Evolutionary conservation across 768 basidiomycete genomes (phyloP).

Genomic region (Rhizopogon roseolus): DNA sequence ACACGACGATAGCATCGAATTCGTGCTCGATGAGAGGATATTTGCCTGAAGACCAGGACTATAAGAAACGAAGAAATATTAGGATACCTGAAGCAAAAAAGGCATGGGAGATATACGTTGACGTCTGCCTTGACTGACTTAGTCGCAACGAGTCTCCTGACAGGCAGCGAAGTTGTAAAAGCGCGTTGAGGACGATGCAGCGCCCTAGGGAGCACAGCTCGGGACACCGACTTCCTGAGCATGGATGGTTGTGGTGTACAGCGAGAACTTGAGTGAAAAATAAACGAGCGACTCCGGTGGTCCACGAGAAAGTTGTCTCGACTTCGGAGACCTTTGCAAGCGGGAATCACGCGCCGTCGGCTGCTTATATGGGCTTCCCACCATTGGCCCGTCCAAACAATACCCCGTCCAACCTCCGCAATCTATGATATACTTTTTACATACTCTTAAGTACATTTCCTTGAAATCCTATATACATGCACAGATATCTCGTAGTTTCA

Average conservation of each 20-base stretch:
- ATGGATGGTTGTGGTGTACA: conserved; percentile 35
- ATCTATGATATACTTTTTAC: not conserved
- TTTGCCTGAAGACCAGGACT: conserved; percentile 81
- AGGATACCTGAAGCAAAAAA: conserved; percentile 1
- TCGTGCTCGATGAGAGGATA: conserved; percentile 98
- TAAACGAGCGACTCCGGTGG: conserved; percentile 5
- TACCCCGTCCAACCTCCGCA: conserved; percentile 6
- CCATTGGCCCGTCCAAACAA: conserved; percentile 2
- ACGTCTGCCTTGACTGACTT: conserved; percentile 79
- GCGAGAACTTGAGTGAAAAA: not conserved
- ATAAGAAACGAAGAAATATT: conserved; percentile 10
- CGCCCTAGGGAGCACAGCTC: conserved; percentile 28
- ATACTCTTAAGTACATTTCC: not conserved
- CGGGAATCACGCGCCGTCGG: conserved; percentile 6
- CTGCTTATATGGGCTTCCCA: not conserved
- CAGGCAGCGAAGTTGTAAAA: conserved; percentile 63
- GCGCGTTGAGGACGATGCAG: conserved; percentile 47
- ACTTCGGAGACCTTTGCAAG: conserved; percentile 4
- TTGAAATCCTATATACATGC: not conserved
- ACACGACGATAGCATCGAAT: conserved; percentile 99
- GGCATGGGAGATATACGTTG: conserved; percentile 42
- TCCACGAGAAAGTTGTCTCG: conserved; percentile 11
- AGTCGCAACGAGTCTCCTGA: conserved; percentile 59
- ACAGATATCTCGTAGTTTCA: not conserved
- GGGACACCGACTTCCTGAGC: conserved; percentile 60